Base-by-base conservation (phyloP, 768 basidiomycete species). In the Termitomyces eurrhizus region DNA sequence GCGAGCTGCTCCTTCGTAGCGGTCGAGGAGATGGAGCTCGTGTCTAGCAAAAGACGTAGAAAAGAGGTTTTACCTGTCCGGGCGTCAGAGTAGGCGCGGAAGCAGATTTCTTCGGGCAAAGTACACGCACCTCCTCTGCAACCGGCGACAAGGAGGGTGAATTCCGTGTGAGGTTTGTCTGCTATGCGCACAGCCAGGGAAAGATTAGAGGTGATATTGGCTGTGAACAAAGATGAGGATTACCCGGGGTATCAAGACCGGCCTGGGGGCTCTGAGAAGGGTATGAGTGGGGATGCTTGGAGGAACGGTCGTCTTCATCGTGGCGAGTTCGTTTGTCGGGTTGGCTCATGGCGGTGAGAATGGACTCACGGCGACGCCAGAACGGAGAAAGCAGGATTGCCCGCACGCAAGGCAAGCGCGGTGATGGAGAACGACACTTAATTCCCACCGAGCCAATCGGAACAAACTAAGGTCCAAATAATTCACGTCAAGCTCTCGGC, bases 11-110 rank as follows among this genome's bases (percentile, higher is more conserved):
- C 90, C 69, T 85, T 86, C 52, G 83, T 78, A 57, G 85, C 82
- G 24, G 77, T 70, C 44, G 80, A 75, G 14, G 89, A 82, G 68
- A 93, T 78, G 70, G 83, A 77, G 77, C 83, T 83, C 64, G 92
- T 91, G 78, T 92, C 90, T 73, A 93, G 83, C 65, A 94, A 80
- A 68, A 93, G 88, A 59, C 90, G 85, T 69, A 93, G 87, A 69
- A 94, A 90, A 62, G 90, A 88, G 26, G 91, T 92, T 82, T 94
- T 94, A 75, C 90, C 85, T 81, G 75, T 75, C 74, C 74, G 76
- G 71, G 74, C 64, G 68, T 68, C 65, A 68, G 64, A 57, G 67
- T 59, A 57, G 62, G 46, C 56, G 60, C 62, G 59, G 60, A 62
- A 51, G 54, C 42, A 61, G 61, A 60, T 57, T 56, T 59, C 41